Conservation (phyloP, 176 grass and related monocot genomes). For the Aegilops bicornis region DNA sequence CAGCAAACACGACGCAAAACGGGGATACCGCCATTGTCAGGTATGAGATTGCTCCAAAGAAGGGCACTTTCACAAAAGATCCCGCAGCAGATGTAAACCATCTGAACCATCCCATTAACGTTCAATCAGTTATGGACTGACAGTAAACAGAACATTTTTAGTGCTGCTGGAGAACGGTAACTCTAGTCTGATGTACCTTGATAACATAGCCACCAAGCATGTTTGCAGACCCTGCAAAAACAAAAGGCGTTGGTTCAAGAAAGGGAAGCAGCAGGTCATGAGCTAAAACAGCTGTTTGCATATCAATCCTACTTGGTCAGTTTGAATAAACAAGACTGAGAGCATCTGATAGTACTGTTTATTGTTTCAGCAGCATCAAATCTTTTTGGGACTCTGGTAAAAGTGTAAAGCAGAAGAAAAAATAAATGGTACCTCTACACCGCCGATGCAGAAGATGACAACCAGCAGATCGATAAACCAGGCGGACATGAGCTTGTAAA, state of each 20-base stretch:
- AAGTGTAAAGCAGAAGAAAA: not conserved
- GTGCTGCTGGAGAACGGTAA: not conserved
- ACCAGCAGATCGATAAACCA: conserved; percentile 96
- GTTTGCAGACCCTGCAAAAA: conserved; percentile 93
- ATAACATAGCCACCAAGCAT: conserved; percentile 90
- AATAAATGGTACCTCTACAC: conserved; percentile 63
- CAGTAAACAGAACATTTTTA: not conserved
- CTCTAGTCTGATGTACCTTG: conserved; percentile 46
- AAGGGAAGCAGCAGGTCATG: not conserved
- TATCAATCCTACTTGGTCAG: not conserved
- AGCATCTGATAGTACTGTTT: not conserved
- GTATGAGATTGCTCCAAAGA: conserved; percentile 90
- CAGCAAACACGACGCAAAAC: conserved; percentile 76
- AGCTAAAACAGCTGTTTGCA: conserved; percentile 1
- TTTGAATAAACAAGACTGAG: not conserved
- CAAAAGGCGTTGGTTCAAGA: conserved; percentile 15
- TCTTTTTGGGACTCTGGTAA: not conserved
- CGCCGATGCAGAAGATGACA: conserved; percentile 89
- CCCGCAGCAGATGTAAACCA: conserved; percentile 83
- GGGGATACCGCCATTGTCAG: conserved; percentile 78
- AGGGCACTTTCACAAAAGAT: conserved; percentile 88
- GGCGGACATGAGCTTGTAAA: conserved; percentile 87
- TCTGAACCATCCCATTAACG: conserved; percentile 47
- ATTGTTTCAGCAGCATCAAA: not conserved
- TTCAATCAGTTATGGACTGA: not conserved